phyloP scores from a whole-genome alignment of 768 basidiomycete genomes.

The Rhodotorula taiwanensis region DNA sequence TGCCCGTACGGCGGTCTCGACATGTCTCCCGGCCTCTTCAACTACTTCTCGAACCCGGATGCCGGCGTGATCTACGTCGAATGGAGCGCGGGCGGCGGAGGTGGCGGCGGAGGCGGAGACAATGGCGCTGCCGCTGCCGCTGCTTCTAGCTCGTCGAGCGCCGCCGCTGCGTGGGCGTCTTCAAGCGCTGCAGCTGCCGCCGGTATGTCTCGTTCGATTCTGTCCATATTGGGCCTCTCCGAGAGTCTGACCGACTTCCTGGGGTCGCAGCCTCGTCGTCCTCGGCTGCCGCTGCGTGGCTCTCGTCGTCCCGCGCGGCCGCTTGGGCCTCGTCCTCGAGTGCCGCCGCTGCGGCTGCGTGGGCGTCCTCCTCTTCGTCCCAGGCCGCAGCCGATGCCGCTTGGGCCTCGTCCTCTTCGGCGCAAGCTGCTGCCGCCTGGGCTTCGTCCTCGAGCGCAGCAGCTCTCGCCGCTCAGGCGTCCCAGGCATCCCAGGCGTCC shows the following conservation, averaged over 20 bases:
- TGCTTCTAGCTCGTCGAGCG: neutral
- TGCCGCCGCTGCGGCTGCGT: neutral
- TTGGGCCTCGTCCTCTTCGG: neutral
- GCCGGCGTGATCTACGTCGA: constrained; percentile 47
- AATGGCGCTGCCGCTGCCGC: constrained; percentile 5
- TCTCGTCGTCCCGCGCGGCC: neutral
- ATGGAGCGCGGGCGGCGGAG: constrained; percentile 46
- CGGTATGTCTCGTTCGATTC: neutral
- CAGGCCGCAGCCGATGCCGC: neutral
- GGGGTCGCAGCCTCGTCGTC: neutral
- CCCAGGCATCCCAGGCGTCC: no score
- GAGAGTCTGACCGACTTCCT: no score
- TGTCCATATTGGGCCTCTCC: no score
- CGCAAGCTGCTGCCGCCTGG: neutral
- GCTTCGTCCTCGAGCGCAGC: neutral
- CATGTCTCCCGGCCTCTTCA: constrained; percentile 51
- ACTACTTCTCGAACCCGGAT: constrained; percentile 45
- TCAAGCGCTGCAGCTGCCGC: neutral
- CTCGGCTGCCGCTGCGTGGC: neutral
- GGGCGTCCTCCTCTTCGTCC: neutral
- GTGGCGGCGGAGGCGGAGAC: neutral
- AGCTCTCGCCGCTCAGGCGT: neutral
- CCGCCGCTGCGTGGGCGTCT: neutral
- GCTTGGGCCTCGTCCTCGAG: neutral
- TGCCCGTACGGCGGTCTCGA: constrained; percentile 51